Percentiles rank a stretch among this genome's conserved stretches.
Conservation (phyloP, 1,284 basidiomycete genomes). For the Tilletia setariae region DNA sequence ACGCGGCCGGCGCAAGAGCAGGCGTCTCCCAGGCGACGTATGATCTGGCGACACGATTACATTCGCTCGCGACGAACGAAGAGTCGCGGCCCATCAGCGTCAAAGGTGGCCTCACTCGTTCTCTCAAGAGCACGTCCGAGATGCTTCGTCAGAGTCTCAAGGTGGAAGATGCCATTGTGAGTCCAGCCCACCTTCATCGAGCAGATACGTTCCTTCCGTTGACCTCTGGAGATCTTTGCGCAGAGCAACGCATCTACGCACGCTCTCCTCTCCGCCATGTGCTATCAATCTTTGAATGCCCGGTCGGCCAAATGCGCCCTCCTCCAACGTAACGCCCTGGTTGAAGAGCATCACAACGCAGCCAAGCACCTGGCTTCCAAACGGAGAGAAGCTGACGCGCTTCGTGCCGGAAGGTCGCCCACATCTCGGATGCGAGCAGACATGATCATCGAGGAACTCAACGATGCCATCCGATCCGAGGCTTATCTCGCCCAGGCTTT, state of each 20-base stretch:
- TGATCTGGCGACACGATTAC: slow-evolving; percentile 19
- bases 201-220: neutral
- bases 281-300: slow-evolving; percentile 45
- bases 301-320: slow-evolving; percentile 44
- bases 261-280: slow-evolving; percentile 3
- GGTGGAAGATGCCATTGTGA: slow-evolving; percentile 9
- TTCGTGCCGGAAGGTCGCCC: slow-evolving; percentile 27
- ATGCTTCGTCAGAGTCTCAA: slow-evolving; percentile 16
- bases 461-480: slow-evolving; percentile 23
- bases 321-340: slow-evolving; percentile 45
- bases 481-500: slow-evolving; percentile 34
- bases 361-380: slow-evolving; percentile 36
- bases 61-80: slow-evolving; percentile 21
- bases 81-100: neutral
- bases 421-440: slow-evolving; percentile 35
- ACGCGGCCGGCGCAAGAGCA: slow-evolving; percentile 14
- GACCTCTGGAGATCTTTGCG: neutral
- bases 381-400: slow-evolving; percentile 38
- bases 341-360: slow-evolving; percentile 44
- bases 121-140: slow-evolving; percentile 2
- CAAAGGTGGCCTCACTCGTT: neutral
- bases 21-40: slow-evolving; percentile 18
- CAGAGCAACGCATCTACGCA: slow-evolving; percentile 14
- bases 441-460: slow-evolving; percentile 38
- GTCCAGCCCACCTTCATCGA: neutral